Conservation (phyloP, 441 rosid genomes). For the Gossypium aridum region DNA sequence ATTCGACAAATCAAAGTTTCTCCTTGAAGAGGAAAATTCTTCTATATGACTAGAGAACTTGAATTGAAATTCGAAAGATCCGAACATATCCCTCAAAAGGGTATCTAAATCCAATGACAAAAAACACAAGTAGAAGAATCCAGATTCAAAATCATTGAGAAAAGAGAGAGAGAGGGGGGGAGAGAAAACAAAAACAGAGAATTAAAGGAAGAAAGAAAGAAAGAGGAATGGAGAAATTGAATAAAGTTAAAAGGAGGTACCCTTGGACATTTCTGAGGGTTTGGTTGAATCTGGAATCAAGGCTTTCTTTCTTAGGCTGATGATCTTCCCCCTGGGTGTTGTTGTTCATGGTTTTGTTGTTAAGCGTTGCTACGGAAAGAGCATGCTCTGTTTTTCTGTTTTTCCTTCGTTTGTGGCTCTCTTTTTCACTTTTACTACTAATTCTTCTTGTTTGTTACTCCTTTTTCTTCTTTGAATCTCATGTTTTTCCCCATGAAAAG, state of each 20-base stretch:
- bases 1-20: not conserved
- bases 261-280: conserved; percentile 93
- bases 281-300: conserved; percentile 84
- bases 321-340: conserved; percentile 27
- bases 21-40: not conserved
- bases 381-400: conserved; percentile 2
- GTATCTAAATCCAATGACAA: not conserved
- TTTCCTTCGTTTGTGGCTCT: not conserved
- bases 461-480: not conserved
- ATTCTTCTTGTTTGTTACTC: not conserved
- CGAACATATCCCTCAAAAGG: not conserved
- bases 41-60: not conserved
- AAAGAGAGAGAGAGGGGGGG: not conserved
- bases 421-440: not conserved
- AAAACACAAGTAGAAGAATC: not conserved
- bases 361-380: not conserved
- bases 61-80: conserved; percentile 20
- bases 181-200: not conserved
- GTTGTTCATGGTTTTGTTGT: conserved; percentile 1
- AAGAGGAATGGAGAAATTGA: conserved; percentile 3
- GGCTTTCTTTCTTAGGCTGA: conserved; percentile 29
- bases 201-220: not conserved
- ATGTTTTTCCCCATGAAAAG: not conserved
- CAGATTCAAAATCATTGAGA: not conserved
- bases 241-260: conserved; percentile 21